These are phyloP conservation scores for Prunus mume DNA, from an alignment of 306 rosid species.

Conservation along the genomic window DNA sequence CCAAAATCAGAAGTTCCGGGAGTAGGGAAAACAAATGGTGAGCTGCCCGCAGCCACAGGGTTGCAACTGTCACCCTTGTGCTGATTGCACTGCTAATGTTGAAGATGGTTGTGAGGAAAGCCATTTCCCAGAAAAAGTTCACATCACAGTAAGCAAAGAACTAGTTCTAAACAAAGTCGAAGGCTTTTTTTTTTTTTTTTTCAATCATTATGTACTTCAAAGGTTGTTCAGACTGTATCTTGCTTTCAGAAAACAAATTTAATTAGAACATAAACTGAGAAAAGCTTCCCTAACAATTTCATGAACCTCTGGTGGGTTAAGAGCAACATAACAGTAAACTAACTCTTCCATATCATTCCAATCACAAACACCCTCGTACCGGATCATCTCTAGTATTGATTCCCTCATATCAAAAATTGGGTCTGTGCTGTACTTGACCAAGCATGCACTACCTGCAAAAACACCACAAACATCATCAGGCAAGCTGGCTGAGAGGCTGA, in stretches of 20 bases:
- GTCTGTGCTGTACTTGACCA: conserved; percentile 30
- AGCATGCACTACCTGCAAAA: conserved; percentile 34
- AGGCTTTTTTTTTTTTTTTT: too few species aligned
- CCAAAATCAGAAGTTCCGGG: conserved; percentile 8
- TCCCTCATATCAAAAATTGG: conserved; percentile 28
- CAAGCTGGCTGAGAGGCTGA: conserved; percentile 40
- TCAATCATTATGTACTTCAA: background rate
- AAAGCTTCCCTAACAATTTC: conserved; percentile 32
- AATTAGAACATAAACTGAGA: conserved; percentile 12
- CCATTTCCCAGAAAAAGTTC: background rate
- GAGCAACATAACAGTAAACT: conserved; percentile 41
- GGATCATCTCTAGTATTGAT: conserved; percentile 41
- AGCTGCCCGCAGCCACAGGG: background rate
- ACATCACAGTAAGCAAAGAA: too few species aligned
- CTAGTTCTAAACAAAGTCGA: too few species aligned
- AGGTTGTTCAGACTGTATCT: too few species aligned
- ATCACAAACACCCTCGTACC: conserved; percentile 19
- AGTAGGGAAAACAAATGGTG: conserved; percentile 13
- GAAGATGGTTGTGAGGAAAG: background rate
- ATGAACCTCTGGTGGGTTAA: conserved; percentile 41
- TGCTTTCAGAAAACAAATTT: background rate
- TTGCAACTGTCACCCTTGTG: background rate
- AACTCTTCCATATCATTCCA: conserved; percentile 48
- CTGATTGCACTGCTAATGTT: background rate
- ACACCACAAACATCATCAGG: conserved; percentile 39